Conservation (phyloP, 1,139 yeast species). For the Suhomyces coccinellae region DNA sequence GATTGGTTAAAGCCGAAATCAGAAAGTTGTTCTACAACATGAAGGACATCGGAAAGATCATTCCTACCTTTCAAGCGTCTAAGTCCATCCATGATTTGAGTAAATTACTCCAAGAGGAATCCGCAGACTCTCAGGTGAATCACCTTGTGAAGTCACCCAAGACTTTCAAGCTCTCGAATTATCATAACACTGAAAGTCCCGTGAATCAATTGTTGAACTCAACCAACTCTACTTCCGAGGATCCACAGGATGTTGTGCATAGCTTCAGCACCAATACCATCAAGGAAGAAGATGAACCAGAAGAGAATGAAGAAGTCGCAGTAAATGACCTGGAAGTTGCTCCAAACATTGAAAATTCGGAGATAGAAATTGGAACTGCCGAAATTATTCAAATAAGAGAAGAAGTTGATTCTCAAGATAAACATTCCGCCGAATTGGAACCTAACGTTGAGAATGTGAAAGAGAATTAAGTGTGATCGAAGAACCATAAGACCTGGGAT, state of each 20-base stretch:
- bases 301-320: slow-evolving; percentile 19
- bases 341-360: neutral
- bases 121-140: slow-evolving; percentile 14
- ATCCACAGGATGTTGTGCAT: slow-evolving; percentile 21
- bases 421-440: neutral
- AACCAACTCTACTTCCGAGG: slow-evolving; percentile 17
- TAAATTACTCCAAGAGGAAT: slow-evolving; percentile 10
- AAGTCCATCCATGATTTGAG: slow-evolving; percentile 34
- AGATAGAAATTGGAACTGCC: neutral
- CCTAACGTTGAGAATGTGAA: neutral
- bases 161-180: slow-evolving; percentile 41
- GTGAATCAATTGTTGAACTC: slow-evolving; percentile 37
- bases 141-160: slow-evolving; percentile 47
- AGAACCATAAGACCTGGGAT: neutral
- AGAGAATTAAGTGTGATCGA: neutral
- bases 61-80: slow-evolving; percentile 40
- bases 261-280: slow-evolving; percentile 41
- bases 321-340: neutral
- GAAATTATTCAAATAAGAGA: neutral
- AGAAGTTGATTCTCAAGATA: neutral
- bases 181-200: slow-evolving; percentile 42
- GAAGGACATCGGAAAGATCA: slow-evolving; percentile 38
- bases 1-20: slow-evolving; percentile 40
- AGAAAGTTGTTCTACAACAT: slow-evolving; percentile 36
- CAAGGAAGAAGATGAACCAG: slow-evolving; percentile 44